A percentile compares a stretch with the other conserved stretches of the same genome.
Conservation (phyloP, 345 rosid genomes). For the Durio zibethinus region DNA sequence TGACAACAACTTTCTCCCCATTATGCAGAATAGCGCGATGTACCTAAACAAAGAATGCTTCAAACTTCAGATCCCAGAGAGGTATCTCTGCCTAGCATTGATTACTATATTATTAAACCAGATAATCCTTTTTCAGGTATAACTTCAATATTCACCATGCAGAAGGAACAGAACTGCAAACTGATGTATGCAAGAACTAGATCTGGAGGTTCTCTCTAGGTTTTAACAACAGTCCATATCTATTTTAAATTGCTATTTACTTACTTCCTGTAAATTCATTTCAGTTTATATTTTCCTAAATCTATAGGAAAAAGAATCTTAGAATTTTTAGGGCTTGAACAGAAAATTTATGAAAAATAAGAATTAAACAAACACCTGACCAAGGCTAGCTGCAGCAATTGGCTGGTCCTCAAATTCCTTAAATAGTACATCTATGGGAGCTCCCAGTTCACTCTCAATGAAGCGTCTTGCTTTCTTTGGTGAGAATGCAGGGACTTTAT, state of each 20-base stretch:
- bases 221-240: neutral
- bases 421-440: slow-evolving; percentile 58
- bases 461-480: slow-evolving; percentile 72
- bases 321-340: neutral
- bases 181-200: neutral
- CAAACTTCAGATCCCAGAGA: slow-evolving; percentile 26
- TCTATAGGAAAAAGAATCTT: neutral
- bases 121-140: neutral
- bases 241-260: neutral
- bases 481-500: slow-evolving; percentile 93
- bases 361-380: slow-evolving; percentile 71
- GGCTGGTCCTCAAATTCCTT: slow-evolving; percentile 88
- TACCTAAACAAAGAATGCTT: slow-evolving; percentile 47
- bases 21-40: slow-evolving; percentile 87
- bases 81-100: neutral
- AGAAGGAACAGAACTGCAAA: neutral
- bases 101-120: neutral
- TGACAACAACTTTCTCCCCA: slow-evolving; percentile 86
- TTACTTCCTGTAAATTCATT: neutral
- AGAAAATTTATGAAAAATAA: slow-evolving; percentile 1
- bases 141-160: neutral
- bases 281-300: neutral
- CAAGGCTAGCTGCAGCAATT: slow-evolving; percentile 99
- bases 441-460: slow-evolving; percentile 75
- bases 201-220: slow-evolving; percentile 1